Evolutionary conservation across 2,329 filamentous ascomycete genomes (phyloP).

Genomic region (Alternaria triticimaculans): DNA sequence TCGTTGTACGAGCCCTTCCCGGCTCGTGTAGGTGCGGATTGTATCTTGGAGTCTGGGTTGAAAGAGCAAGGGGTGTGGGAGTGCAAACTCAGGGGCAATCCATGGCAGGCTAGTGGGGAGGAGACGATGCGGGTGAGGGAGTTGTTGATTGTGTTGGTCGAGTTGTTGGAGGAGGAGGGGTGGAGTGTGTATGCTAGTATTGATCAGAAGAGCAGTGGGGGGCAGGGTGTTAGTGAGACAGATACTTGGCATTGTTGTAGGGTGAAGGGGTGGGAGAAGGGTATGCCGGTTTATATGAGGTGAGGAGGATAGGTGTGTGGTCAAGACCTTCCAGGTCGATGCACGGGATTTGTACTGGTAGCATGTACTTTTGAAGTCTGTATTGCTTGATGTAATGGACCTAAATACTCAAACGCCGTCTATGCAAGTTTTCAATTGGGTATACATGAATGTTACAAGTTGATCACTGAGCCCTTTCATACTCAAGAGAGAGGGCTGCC

Average conservation of each 20-base stretch:
- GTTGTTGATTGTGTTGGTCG: slow-evolving; percentile 41
- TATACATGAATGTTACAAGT: slow-evolving; percentile 11
- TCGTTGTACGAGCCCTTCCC: slow-evolving; percentile 17
- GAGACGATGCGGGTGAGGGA: slow-evolving; percentile 47
- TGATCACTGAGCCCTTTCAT: not conserved
- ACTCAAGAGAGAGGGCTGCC: slow-evolving; percentile 33
- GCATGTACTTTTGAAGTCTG: not conserved
- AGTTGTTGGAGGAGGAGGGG: slow-evolving; percentile 40
- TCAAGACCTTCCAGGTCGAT: not conserved
- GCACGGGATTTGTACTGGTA: not conserved
- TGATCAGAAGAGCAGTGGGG: slow-evolving; percentile 37
- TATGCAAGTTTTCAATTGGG: slow-evolving; percentile 11
- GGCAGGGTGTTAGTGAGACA: slow-evolving; percentile 24
- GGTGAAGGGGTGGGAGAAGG: slow-evolving; percentile 26
- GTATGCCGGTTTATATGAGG: slow-evolving; percentile 26
- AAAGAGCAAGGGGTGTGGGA: slow-evolving; percentile 27
- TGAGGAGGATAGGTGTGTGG: not conserved
- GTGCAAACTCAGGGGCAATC: slow-evolving; percentile 46
- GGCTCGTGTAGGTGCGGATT: slow-evolving; percentile 13
- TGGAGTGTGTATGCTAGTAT: slow-evolving; percentile 52
- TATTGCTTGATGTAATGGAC: not conserved
- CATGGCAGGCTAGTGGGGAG: slow-evolving; percentile 40
- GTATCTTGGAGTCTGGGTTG: slow-evolving; percentile 12
- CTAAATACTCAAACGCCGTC: slow-evolving; percentile 8
- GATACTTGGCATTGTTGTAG: slow-evolving; percentile 38